Base-by-base conservation (phyloP, 306 rosid species). In the Citrullus mucosospermus region DNA sequence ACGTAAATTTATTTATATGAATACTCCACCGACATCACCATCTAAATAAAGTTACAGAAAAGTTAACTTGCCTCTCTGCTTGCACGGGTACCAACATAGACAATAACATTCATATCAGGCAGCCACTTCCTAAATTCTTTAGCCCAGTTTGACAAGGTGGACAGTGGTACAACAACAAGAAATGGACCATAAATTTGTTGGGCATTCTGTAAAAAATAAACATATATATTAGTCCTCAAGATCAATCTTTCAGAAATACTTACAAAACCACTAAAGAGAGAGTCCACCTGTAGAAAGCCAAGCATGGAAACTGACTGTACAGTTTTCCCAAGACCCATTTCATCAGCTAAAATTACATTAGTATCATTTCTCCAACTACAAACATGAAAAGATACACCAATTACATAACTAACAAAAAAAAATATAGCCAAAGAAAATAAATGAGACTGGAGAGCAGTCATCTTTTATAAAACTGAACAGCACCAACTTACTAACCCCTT, bases 281-380 rank as follows among this genome's bases (percentile, higher is more conserved):
- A 72, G 48, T 44, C 76, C 81, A 96, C 99, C 97, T 92, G 98
- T 79, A 96, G 88, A 88, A 96, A 96, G 60, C 99, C 99, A 82
- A 96, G 98, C 99, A 96, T 96, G 13, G 99, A 96, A 60, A 96
- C 99, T 54, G 98, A 92, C 83, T 96, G 99, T 78, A 96, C 97
- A 82, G 99, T 96, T 87, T 96, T 96, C 50, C 99, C 99, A 79
- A 96, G 99, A 80, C 99, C 99, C 99, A 96, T 96, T 87, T 96
- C 99, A 92, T 96, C 99, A 76, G 99, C 99, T 90, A 96, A 92
- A 84, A 96, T 96, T 80, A 96, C 98, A 87, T 92, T 96, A 66
- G 99, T 96, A 85, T 96, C 97, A 86, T 96, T 96, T 82, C 99
- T 93, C 99, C 99, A 96, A 78, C 99, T 96, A 87, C 85, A 80